These are phyloP conservation scores for Penicillium sp. DNA, from an alignment of 2,329 filamentous ascomycete genomes.

Conservation along the genomic window DNA sequence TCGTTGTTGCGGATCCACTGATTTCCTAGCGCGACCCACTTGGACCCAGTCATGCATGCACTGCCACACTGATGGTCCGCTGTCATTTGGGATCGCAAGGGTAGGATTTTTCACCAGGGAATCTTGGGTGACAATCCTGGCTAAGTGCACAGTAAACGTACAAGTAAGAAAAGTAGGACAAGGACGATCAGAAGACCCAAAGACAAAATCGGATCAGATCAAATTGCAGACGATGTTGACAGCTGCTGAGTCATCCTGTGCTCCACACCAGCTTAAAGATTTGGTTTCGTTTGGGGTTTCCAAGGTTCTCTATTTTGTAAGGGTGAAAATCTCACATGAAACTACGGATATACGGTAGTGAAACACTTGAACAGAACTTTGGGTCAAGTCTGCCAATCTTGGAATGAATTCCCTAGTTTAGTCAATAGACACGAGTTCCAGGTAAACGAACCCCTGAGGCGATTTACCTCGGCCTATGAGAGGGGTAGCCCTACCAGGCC, in stretches of 20 bases:
- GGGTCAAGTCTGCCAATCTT: not conserved
- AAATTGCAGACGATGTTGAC: slow-evolving; percentile 4
- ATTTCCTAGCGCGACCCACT: slow-evolving; percentile 27
- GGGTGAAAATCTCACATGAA: not conserved
- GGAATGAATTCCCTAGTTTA: not conserved
- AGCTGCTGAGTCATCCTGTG: slow-evolving; percentile 17
- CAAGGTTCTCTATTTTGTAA: slow-evolving; percentile 6
- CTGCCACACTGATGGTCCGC: slow-evolving; percentile 30
- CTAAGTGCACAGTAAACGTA: not conserved
- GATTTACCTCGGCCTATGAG: not conserved
- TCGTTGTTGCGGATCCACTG: slow-evolving; percentile 23
- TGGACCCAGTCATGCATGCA: slow-evolving; percentile 27
- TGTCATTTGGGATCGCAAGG: slow-evolving; percentile 20
- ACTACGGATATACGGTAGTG: not conserved
- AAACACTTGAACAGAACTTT: not conserved
- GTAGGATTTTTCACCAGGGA: not conserved
- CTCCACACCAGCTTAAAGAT: slow-evolving; percentile 25
- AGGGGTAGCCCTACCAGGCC: not conserved
- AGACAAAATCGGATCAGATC: not conserved
- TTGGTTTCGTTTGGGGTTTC: slow-evolving; percentile 1
- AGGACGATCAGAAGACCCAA: not conserved
- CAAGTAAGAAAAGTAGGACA: slow-evolving; percentile 6
- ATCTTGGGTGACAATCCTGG: not conserved
- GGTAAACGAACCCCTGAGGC: not conserved
- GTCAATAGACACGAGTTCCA: not conserved